Base-by-base conservation (phyloP, 495 filamentous ascomycete species). In the Hyphodiscus hymeniophilus region DNA sequence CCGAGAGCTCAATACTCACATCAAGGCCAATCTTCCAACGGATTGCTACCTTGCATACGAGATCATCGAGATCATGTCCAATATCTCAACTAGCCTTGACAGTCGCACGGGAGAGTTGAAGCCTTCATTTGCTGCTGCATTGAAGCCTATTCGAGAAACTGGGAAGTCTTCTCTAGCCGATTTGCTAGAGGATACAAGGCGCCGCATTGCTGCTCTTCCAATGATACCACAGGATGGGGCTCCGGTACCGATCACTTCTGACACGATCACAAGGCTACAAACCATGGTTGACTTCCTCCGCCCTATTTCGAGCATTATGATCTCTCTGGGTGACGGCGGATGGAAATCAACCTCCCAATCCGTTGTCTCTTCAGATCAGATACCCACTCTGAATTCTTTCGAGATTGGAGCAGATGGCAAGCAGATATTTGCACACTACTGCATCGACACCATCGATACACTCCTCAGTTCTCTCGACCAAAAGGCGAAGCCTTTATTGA, bases 41-140 rank as follows among this genome's bases (percentile, higher is more conserved):
- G 92, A 99, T 65, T 95, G 94, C 67, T 99, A 85, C 61, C 75
- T 99, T 20, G 89, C 89, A 3, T 99, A 94, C 61, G 92, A 99
- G 60, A 89, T 97, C 45, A 84, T 95, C 36, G 91, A 94, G 56
- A 87, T 95, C 49, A 85, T 99, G 34, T 86, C 86, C 2, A 73
- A 73, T 28, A 75, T 94, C 49, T 89, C 86, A 11, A 80, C 82
- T 51, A 80, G 82, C 38, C 72, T 99, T 6, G 94, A 94, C 44
- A 66, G 71, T 2, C 81, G 83, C 57, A 92, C 87, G 4, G 88
- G 87, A 2, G 90, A 94, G 60, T 77, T 95, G 32, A 94, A 94
- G 62, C 75, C 76, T 30, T 74, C 83, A 11, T 79, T 97, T 38
- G 79, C 85, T 1, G 89, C 94, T 26, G 86, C 88, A 1, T 70